Evolutionary conservation across 164 flowering plant species (phyloP), one percentile per base, ranked within the genome.

Genomic region (Umbilicus rupestris): DNA sequence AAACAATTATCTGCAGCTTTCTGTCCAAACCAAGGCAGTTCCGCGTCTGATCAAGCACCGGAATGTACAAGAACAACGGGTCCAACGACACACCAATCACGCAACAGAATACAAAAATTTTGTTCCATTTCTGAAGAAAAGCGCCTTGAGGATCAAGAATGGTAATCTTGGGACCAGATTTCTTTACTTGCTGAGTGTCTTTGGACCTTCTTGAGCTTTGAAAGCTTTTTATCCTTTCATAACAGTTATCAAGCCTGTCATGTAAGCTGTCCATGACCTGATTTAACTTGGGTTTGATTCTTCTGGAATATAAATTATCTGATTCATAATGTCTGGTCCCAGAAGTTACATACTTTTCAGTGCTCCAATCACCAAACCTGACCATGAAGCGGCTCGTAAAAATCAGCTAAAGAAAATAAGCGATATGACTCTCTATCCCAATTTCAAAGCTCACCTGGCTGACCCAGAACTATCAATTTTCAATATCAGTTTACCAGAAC

Each of bases 41-140:
- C 5, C 29, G 39, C 14, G 26, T n/a, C 64, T 26, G 64, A 26
- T 62, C 64, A 31, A 62, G 82, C 69, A 84, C 76, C 15, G 96
- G 90, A 66, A 85, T 76, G 74, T 87, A 89, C 62, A 87, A 83
- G 78, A 92, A 64, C n/a, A 64, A 41, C 4, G 47, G 66, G 31
- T 64, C 66, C 16, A 64, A 64, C 7, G 47, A 64, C 8, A 41
- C 49, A 41, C 44, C 17, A 7, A 41, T 12, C 35, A 41, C 30
- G 2, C 49, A 64, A 10, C 49, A 64, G 28, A 63, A 12, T 39
- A 20, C 46, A 22, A 63, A 33, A 1, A 33, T 33, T 14, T 39
- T 63, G 44, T 63, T 63, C 47, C 66, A 63, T 39, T 39, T 33
- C 28, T 63, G 66, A 63, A 63, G 66, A 63, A 63, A 63, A 3